Percentiles rank a stretch among this genome's conserved stretches.
Conservation (phyloP, 1,139 yeast species). For the Geotrichum aggregatum region DNA sequence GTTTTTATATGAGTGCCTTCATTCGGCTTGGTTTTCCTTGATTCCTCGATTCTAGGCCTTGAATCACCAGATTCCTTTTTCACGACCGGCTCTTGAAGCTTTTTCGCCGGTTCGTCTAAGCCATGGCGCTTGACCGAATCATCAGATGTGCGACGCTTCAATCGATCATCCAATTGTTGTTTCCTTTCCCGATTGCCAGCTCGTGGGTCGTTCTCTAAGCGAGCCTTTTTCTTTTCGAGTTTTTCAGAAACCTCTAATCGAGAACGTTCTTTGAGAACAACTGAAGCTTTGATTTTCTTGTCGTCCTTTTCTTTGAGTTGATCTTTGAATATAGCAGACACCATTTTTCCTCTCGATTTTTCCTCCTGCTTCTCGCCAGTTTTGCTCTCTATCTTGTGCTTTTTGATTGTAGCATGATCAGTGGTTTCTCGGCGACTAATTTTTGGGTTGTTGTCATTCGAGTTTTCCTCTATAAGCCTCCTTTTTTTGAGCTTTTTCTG, state of each 20-base stretch:
- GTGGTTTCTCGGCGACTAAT: neutral
- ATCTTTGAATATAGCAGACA: constrained; percentile 18
- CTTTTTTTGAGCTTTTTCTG: neutral
- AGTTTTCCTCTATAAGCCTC: neutral
- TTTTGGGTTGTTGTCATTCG: neutral
- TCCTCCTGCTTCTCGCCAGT: neutral
- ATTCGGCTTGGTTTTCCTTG: neutral
- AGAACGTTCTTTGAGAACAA: neutral
- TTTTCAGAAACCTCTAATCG: neutral
- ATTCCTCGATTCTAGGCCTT: neutral
- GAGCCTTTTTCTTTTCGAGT: constrained; percentile 3
- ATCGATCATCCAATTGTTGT: neutral
- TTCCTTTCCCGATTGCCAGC: neutral
- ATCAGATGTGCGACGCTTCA: too few species aligned
- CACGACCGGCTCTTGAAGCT: neutral
- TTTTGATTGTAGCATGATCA: neutral
- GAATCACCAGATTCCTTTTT: neutral
- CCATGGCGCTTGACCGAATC: too few species aligned
- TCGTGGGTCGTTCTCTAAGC: constrained; percentile 4
- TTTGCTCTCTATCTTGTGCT: neutral
- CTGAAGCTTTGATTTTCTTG: neutral
- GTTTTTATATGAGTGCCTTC: too few species aligned
- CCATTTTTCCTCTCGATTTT: constrained; percentile 13
- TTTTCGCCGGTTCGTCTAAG: too few species aligned
- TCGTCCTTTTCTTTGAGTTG: constrained; percentile 1